Base-by-base conservation (phyloP, 352 stramenopile genomes). In the Hyphochytrium catenoides region DNA sequence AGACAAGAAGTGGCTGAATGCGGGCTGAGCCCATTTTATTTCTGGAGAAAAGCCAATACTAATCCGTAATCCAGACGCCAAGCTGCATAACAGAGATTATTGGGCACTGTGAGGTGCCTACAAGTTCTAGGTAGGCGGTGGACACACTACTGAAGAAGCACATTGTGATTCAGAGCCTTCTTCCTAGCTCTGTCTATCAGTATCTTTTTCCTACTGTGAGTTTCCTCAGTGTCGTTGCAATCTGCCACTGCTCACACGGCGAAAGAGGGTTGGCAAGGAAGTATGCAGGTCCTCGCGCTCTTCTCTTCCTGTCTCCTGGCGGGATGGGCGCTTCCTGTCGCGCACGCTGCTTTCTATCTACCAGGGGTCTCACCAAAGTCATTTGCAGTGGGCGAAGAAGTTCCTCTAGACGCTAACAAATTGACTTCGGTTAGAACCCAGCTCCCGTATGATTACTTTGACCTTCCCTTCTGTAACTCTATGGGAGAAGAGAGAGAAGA, bases 401-500 rank as follows among this genome's bases (percentile, higher is more conserved):
- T 96, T 24, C 59, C 62, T 24, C 74, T 95, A 29, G 93, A 93
- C 46, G 88, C 95, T 11, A 95, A 98, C 68, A 86, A 95, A 53
- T 90, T 98, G 44, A 94, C 89, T 42, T 95, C 74, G 24, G 90
- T 78, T 28, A 94, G 95, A 54, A 98, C 88, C 31, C 78, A 97
- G 40, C 66, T 99, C 39, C 89, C 88, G 29, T 96, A 95, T 55
- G 86, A 96, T 56, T 99, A 96, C 55, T 98, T 98, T 60, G 85
- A 94, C 52, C 59, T 98, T 18, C 87, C 84, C 36, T 92, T 70
- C 48, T 98, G 76, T 58, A 65, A 68, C 14, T 55, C 60, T 40
- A 40, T 56, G 40, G 86, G 74, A 16, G 62, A 79, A 27, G 68
- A 82, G 49, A 57, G 83, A 45, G 58, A 71, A 34, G 74, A 90